Evolutionary conservation across 176 grass and related monocot species (phyloP), one percentile per base, ranked within the genome.

Genomic region (Eleusine indica): DNA sequence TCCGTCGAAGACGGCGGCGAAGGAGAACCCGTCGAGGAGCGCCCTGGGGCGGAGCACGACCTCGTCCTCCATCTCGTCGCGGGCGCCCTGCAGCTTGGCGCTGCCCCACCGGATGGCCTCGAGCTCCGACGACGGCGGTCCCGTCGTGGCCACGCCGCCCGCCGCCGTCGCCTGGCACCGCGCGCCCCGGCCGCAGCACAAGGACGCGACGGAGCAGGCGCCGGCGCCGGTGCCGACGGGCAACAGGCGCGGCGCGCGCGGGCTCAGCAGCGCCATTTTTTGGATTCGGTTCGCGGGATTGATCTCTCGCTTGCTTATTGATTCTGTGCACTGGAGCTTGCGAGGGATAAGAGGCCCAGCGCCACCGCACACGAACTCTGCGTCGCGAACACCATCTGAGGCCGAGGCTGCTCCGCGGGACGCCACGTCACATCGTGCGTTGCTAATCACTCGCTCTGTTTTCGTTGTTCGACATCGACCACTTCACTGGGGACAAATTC

Each of bases 31-130:
- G 29, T 89, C 85, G 76, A 92, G 91, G 8, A 82, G 85, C 60
- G 85, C 49, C 0, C 88, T 87, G 17, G 89, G 75, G 9, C 89
- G 80, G 76, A 96, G 57, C 70, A 99, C 66, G 78, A 96, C 74
- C 35, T 99, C 91, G 83, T 99, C 96, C 93, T 99, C 93, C 93
- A 94, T 99, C 89, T 99, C 96, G 13, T 94, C 90, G 40, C 93
- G 93, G 32, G 81, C 65, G 81, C 93, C 96, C 81, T 99, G 91
- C 69, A 94, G 83, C 93, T 99, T 99, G 80, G 84, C 87, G 44
- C 70, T 95, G 35, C 96, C 93, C 96, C 91, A 99, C 29, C 89
- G 89, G 58, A 99, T 83, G 67, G 80, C 68, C 48, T 89, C 86
- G 65, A 99, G 49, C 75, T 67, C 84, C 25, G 85, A 67, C 57